phyloP scores from a whole-genome alignment of 2,329 filamentous ascomycete genomes.

The Pseudocercospora fijiensis region DNA sequence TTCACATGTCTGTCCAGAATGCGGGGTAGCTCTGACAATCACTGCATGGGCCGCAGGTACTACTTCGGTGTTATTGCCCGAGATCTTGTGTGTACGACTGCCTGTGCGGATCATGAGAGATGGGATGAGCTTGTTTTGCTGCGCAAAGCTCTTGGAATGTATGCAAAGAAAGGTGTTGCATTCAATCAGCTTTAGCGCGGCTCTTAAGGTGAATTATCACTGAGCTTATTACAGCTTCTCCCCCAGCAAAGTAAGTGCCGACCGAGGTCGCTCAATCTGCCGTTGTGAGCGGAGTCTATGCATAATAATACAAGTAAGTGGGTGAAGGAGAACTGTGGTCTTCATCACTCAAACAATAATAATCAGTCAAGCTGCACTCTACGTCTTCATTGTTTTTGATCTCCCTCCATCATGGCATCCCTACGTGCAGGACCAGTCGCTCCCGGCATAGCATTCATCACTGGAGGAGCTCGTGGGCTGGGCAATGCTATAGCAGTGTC shows the following conservation, averaged over 20 bases:
- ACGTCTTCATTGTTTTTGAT: neutral
- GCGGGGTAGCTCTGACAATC: conserved; percentile 20
- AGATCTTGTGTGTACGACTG: neutral
- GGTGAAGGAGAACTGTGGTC: neutral
- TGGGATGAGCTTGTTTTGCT: neutral
- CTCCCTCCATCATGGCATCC: conserved; percentile 18
- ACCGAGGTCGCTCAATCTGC: neutral
- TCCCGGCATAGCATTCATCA: conserved; percentile 34
- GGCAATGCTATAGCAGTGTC: conserved; percentile 33
- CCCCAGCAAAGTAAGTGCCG: neutral
- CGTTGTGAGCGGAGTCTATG: neutral
- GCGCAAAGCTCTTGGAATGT: neutral
- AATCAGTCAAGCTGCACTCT: neutral
- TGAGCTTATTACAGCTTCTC: neutral
- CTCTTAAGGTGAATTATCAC: neutral
- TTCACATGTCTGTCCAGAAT: conserved; percentile 14
- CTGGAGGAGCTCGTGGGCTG: conserved; percentile 30
- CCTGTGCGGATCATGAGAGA: neutral
- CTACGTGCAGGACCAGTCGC: conserved; percentile 27
- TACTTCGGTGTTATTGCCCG: conserved; percentile 9
- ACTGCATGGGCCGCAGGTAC: conserved; percentile 7
- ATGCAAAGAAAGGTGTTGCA: neutral
- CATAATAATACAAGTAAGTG: neutral
- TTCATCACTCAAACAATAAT: neutral
- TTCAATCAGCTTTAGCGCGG: neutral